phyloP scores from a whole-genome alignment of 2,329 filamentous ascomycete genomes.

The Penicillium fuscoglaucum region DNA sequence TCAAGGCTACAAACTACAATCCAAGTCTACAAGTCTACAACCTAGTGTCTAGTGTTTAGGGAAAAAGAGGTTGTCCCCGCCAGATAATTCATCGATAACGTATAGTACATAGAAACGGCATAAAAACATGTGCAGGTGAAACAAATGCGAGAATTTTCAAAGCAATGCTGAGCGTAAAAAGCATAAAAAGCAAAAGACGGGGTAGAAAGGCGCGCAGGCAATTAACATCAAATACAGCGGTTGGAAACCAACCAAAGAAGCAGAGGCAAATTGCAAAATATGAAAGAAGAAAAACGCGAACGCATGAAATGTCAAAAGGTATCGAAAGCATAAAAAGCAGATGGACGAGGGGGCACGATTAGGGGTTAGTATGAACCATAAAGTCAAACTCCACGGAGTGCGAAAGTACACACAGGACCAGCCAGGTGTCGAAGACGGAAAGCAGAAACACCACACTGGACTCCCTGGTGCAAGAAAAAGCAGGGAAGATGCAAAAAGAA shows the following conservation, averaged over 20 bases:
- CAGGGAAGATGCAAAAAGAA: conserved; percentile 35
- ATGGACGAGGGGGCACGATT: conserved; percentile 36
- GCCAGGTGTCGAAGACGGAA: conserved; percentile 45
- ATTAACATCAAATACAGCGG: conserved; percentile 30
- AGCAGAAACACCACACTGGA: conserved; percentile 47
- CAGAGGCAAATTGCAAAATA: conserved; percentile 22
- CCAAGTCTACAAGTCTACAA: background rate
- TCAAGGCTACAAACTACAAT: background rate
- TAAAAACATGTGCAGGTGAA: conserved; percentile 33
- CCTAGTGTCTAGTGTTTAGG: too few species aligned
- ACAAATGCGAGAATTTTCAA: conserved; percentile 19
- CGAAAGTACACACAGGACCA: conserved; percentile 50
- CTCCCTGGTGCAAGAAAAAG: conserved; percentile 43
- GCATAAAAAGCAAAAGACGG: conserved; percentile 23
- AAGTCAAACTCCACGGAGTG: conserved; percentile 41
- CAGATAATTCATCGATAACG: conserved; percentile 38
- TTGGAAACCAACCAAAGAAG: conserved; percentile 19
- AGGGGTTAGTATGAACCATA: conserved; percentile 35
- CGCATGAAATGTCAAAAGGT: conserved; percentile 30
- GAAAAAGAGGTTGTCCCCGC: conserved; percentile 24
- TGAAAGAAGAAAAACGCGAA: conserved; percentile 17
- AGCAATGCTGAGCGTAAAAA: conserved; percentile 24
- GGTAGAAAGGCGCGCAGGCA: conserved; percentile 29
- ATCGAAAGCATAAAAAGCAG: conserved; percentile 34
- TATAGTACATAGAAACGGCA: conserved; percentile 42